Conservation (phyloP, 1,284 basidiomycete genomes). For the Cerioporus squamosus region DNA sequence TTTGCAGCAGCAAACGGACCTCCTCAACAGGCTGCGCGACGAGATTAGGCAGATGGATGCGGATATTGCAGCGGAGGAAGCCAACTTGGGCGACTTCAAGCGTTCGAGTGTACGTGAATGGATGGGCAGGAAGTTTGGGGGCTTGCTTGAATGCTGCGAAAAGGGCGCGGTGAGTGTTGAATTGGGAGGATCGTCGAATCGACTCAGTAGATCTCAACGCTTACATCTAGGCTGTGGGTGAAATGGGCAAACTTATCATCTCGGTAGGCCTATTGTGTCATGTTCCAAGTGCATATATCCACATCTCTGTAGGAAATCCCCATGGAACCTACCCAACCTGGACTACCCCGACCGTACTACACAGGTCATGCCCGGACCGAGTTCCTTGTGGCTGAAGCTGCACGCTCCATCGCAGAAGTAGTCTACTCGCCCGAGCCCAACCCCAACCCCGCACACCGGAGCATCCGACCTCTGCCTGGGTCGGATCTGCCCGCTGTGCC, state of each 20-base stretch:
- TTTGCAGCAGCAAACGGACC: conserved; percentile 74
- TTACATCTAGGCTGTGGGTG: conserved; percentile 71
- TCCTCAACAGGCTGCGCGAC: conserved; percentile 73
- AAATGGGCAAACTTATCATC: conserved; percentile 80
- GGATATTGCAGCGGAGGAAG: conserved; percentile 86
- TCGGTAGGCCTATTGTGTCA: conserved; percentile 48
- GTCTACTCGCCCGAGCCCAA: conserved; percentile 48
- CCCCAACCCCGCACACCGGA: conserved; percentile 23
- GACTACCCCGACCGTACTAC: conserved; percentile 78
- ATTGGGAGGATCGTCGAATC: conserved; percentile 10
- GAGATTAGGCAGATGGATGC: conserved; percentile 83
- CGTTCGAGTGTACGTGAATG: conserved; percentile 70
- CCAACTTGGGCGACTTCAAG: conserved; percentile 86
- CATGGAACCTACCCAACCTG: conserved; percentile 80
- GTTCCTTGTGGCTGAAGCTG: conserved; percentile 64
- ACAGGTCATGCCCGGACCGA: conserved; percentile 65
- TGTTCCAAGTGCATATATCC: not conserved
- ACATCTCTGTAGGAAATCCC: conserved; percentile 71
- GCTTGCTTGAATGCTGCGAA: conserved; percentile 84
- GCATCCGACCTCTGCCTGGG: conserved; percentile 22
- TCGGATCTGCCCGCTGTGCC: conserved; percentile 13
- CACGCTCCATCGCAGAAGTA: conserved; percentile 62
- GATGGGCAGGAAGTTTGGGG: conserved; percentile 89
- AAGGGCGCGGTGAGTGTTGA: conserved; percentile 66
- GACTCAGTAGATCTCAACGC: not conserved